These are phyloP conservation scores for Cucumis sativus DNA, from an alignment of 306 rosid species.

Conservation along the genomic window DNA sequence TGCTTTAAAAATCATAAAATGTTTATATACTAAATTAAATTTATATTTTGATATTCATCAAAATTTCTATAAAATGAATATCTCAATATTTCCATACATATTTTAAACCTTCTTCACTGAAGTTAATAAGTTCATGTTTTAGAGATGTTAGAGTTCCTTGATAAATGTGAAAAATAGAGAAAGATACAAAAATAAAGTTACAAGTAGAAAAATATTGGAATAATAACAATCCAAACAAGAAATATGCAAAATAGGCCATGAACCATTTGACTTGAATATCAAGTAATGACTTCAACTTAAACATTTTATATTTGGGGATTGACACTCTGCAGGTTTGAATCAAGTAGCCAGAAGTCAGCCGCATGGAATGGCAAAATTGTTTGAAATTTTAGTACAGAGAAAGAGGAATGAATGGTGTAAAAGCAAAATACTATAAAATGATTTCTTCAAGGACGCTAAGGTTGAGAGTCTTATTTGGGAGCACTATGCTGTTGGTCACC, in stretches of 20 bases:
- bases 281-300: neutral
- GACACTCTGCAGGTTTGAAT: neutral
- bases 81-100: too few species aligned
- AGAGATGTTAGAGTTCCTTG: too few species aligned
- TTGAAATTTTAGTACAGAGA: neutral
- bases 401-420: neutral
- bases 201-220: too few species aligned
- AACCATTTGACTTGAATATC: neutral
- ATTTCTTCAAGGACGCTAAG: constrained; percentile 39
- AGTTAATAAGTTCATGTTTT: too few species aligned
- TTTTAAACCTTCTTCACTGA: too few species aligned
- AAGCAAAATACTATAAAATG: constrained; percentile 13
- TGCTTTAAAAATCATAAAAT: too few species aligned
- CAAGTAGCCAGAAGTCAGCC: neutral
- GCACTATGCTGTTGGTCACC: constrained; percentile 43
- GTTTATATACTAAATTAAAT: too few species aligned
- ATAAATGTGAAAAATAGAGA: too few species aligned
- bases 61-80: too few species aligned
- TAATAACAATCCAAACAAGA: neutral
- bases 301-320: too few species aligned
- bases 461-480: constrained; percentile 36
- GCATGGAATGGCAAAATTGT: neutral
- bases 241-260: neutral
- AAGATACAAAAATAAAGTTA: too few species aligned
- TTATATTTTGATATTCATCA: too few species aligned